Evolutionary conservation across 345 rosid genomes (phyloP).

Genomic region (Physaria fendleri): DNA sequence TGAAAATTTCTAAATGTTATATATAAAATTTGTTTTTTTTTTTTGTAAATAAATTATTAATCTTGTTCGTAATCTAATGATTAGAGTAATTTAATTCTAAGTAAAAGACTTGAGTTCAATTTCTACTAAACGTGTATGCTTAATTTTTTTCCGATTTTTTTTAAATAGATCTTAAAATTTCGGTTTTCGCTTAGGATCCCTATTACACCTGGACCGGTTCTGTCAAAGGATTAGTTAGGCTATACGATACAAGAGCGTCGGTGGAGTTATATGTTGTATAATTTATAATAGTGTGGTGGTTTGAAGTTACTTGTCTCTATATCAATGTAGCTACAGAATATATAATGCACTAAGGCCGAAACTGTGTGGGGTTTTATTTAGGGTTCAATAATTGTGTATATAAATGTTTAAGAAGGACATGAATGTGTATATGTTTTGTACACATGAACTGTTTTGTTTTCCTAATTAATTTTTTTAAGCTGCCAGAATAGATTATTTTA

Average conservation of each 20-base stretch:
- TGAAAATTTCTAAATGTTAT: too few species aligned
- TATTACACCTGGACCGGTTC: too few species aligned
- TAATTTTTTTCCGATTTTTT: too few species aligned
- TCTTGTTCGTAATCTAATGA: too few species aligned
- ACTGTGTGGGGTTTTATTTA: constrained; percentile 14
- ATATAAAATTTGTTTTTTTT: too few species aligned
- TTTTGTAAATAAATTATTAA: too few species aligned
- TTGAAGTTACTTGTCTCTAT: constrained; percentile 16
- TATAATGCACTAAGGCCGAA: not conserved
- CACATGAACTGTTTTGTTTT: constrained; percentile 31
- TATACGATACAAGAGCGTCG: constrained; percentile 12
- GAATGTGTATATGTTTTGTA: constrained; percentile 25
- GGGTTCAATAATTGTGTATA: constrained; percentile 9
- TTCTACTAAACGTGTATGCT: too few species aligned
- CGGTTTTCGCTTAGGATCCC: too few species aligned
- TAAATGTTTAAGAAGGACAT: constrained; percentile 13
- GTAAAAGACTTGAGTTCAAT: too few species aligned
- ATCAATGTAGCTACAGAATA: constrained; percentile 5
- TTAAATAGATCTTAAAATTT: too few species aligned
- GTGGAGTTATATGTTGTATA: constrained; percentile 6
- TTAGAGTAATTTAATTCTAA: too few species aligned
- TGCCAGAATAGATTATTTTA: constrained; percentile 1
- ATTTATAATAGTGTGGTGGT: constrained; percentile 3
- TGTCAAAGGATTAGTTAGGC: not conserved
- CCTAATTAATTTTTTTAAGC: constrained; percentile 1